phyloP scores from a whole-genome alignment of 2,329 filamentous ascomycete species.

The Diaporthe citrichinensis region DNA sequence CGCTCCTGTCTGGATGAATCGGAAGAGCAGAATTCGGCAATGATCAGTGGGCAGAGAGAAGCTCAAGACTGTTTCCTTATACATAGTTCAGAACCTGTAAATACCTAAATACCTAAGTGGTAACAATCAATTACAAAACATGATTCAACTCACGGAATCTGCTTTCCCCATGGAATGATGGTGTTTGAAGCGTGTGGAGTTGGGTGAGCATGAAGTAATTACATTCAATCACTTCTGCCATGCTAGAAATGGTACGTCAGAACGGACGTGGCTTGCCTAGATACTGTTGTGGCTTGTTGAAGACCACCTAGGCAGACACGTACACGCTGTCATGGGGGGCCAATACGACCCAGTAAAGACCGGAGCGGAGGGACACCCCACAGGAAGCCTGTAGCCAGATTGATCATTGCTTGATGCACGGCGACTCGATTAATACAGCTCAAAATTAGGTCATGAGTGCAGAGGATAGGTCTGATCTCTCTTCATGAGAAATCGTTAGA shows the following conservation, averaged over 20 bases:
- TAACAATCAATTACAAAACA: background rate
- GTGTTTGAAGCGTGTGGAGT: too few species aligned
- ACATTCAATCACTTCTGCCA: too few species aligned
- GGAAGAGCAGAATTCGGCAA: background rate
- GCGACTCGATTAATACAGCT: too few species aligned
- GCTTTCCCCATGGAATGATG: background rate
- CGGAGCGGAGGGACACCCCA: background rate
- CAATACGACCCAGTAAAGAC: background rate
- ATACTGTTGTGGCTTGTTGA: background rate
- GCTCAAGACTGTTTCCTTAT: background rate
- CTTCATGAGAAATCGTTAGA: background rate
- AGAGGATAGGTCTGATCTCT: background rate
- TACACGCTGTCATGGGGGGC: background rate
- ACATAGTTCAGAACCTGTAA: slow-evolving; percentile 25
- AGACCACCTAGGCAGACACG: background rate
- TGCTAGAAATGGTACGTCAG: background rate
- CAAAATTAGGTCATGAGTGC: background rate
- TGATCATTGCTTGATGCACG: too few species aligned
- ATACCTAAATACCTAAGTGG: background rate
- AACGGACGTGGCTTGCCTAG: background rate
- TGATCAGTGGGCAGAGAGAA: background rate
- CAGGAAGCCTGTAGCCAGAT: too few species aligned
- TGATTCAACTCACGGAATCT: background rate
- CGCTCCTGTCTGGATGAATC: background rate
- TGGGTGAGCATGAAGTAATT: too few species aligned